Evolutionary conservation across 805 yeast genomes (phyloP), one percentile per base, ranked within the genome.

Genomic region (Candida montana): DNA sequence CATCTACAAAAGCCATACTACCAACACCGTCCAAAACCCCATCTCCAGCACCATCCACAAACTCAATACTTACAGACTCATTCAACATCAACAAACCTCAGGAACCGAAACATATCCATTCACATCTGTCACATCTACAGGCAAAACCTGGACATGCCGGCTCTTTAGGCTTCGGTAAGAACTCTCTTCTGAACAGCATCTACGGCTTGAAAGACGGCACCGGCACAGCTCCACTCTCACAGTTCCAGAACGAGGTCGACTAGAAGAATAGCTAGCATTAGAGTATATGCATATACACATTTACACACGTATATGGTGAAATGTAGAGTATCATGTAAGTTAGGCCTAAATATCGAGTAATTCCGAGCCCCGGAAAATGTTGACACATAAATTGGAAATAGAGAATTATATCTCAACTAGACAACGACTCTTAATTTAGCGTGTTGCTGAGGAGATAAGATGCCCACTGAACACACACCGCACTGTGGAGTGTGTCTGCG

Each of bases 121-220:
- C 38, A 10, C 35, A 41, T 33, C 9, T 35, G 27, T 46, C 2
- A 40, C 46, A 31, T 36, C 24, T 7, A n/a, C n/a, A n/a, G n/a
- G n/a, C n/a, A 21, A 21, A 21, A 21, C 24, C 9, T 6, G 24
- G 24, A 21, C 24, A 21, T 21, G 24, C 24, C 24, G 6, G 9
- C 9, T 21, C 24, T 21, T 21, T 55, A 27, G 61, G 61, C 1
- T 56, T 56, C 33, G 41, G 41, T 7, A 52, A n/a, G n/a, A n/a
- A 46, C 30, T 40, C 33, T 17, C 33, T 56, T 21, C 35, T 56
- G 38, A 56, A 56, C 33, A 54, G 48, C 37, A 43, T 56, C 9
- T 56, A 56, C 37, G 61, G 61, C 4, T 33, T 56, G 3, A 54
- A 48, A 35, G 54, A 54, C 13, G 81, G 13, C 13, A 8, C n/a